These are phyloP conservation scores for Aphanomyces astaci DNA, from an alignment of 352 stramenopile genomes.

Conservation along the genomic window DNA sequence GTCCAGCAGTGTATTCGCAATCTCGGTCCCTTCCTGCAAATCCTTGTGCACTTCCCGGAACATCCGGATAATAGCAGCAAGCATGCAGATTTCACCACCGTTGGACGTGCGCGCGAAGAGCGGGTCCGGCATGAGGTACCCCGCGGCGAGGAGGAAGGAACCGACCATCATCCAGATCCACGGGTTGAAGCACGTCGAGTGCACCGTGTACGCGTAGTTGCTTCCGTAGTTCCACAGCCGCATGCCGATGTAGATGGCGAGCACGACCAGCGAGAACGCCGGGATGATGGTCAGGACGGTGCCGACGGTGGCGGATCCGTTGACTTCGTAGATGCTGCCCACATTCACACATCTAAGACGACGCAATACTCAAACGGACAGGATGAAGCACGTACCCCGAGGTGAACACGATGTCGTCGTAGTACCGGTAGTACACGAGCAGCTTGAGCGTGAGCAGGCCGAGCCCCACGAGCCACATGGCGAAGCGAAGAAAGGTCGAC, in stretches of 20 bases:
- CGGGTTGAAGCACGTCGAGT: conserved; percentile 78
- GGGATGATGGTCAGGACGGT: conserved; percentile 53
- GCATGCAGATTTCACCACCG: conserved; percentile 64
- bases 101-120: conserved; percentile 72
- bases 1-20: conserved; percentile 38
- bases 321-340: conserved; percentile 65
- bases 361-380: neutral
- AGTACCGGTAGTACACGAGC: conserved; percentile 53
- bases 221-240: conserved; percentile 80
- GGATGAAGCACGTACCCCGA: neutral
- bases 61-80: conserved; percentile 74
- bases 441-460: conserved; percentile 60
- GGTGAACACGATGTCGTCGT: conserved; percentile 1
- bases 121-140: conserved; percentile 65
- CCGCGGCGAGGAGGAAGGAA: conserved; percentile 49
- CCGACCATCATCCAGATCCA: conserved; percentile 86
- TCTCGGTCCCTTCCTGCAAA: conserved; percentile 68
- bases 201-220: conserved; percentile 78
- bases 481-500: conserved; percentile 54
- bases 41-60: conserved; percentile 80
- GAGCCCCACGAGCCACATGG: conserved; percentile 59
- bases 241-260: conserved; percentile 66
- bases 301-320: conserved; percentile 52
- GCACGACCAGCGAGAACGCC: conserved; percentile 52
- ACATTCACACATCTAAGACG: no score